Evolutionary conservation across 2,329 filamentous ascomycete genomes (phyloP), one percentile per base, ranked within the genome.

Genomic region (Pestalotiopsis fici): DNA sequence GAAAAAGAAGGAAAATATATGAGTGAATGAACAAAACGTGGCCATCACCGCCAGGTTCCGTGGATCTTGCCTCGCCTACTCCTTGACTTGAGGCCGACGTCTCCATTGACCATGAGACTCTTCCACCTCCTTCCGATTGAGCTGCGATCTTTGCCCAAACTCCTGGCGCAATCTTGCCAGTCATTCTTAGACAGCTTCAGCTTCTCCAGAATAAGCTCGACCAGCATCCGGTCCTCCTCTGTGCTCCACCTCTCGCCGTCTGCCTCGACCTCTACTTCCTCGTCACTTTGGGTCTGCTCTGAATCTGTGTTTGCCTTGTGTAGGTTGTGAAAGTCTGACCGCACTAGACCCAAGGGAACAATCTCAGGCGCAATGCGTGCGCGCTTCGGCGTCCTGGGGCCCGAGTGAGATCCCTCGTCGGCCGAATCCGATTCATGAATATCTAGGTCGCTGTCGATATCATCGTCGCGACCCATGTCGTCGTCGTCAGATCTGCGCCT

Each of bases 171-270:
- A 74, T 91, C 89, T 68, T 90, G 87, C 89, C 89, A 91, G 67
- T 91, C 88, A 63, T 84, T 83, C 78, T 88, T 90, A 71, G 85
- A 86, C 25, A 92, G 82, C 78, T 86, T 87, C 66, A 91, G 82
- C 80, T 91, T 91, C 75, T 90, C 88, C 5, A 91, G 81, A 50
- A 92, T 88, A 21, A 91, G 83, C 78, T 91, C 88, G n/a, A 91
- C 87, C 2, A 92, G 81, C 67, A 90, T 82, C 67, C 88, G 83
- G 75, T 91, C 89, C 69, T 91, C 88, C 70, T 91, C 89, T 2
- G 82, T 81, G 68, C 84, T 89, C 90, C 90, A 91, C 50, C 79
- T 78, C 67, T 82, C 80, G 65, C 81, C 83, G 68, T 85, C 84
- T 2, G 76, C 79, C 64, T 84, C 84, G 31, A 79, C 73, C 37